Base-by-base conservation (phyloP, 768 basidiomycete species). In the Tylopilus intermedius region DNA sequence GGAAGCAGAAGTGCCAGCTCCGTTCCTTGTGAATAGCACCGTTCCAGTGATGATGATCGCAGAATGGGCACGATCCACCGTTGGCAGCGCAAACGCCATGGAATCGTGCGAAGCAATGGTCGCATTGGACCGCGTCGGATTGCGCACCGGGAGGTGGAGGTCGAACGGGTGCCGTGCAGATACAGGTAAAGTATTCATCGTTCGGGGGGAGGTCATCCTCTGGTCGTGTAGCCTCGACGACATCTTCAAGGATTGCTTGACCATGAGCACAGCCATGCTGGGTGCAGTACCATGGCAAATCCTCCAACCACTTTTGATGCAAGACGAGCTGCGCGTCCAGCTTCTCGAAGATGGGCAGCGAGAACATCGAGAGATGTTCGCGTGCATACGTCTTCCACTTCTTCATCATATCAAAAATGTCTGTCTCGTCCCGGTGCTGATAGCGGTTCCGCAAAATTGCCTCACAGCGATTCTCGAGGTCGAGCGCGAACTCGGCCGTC, bases 51-150 rank as follows among this genome's bases (percentile, higher is more conserved):
- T 90, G 86, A 60, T 90, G 89, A 58, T 93, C 90, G 58, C 90
- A 93, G 74, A 93, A 93, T 0, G 90, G 90, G 64, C 90, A 93
- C 5, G 90, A 93, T 33, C 90, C 90, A n/a, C 90, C 90, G 57
- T 86, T 88, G 58, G 84, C 84, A 10, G 89, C 90, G 60, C 90
- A 92, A 45, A 83, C 77, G 5, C 88, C 89, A 55, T 93, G 90
- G 71, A 93, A 93, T 45, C 89, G 76, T 45, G 90, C 90, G 65
- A 80, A 88, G 57, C 90, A 93, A 60, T 92, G 89, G 63, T 93
- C 90, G 65, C 90, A 93, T 65, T 93, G 90, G 14, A 93, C 90
- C 1, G 90, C 90, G 64, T 91, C 89, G 0, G 90, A 90, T 27
- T 79, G 74, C 21, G 75, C 72, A 11, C 88, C 88, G 4, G 80